Percentiles rank a stretch among this genome's conserved stretches.
Conservation (phyloP, 2,329 filamentous ascomycete genomes). For the Aspergillus puulaauensis region DNA sequence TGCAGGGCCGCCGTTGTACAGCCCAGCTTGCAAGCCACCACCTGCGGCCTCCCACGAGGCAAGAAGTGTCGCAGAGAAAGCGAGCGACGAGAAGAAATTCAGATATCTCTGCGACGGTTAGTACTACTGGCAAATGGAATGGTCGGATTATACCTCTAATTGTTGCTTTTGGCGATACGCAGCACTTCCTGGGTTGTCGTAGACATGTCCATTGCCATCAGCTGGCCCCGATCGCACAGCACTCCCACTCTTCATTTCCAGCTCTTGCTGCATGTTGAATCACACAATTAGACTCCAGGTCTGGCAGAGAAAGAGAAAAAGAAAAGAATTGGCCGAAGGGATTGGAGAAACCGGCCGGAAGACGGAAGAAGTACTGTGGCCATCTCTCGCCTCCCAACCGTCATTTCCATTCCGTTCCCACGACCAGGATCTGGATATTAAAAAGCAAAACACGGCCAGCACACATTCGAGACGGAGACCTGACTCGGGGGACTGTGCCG, state of each 20-base stretch:
- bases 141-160: slow-evolving; percentile 10
- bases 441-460: no score
- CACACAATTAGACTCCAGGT: no score
- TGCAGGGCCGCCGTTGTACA: slow-evolving; percentile 34
- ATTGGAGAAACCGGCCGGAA: not conserved
- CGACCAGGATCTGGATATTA: not conserved
- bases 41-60: slow-evolving; percentile 39
- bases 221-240: slow-evolving; percentile 8
- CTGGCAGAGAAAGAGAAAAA: not conserved
- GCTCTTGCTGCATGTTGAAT: not conserved
- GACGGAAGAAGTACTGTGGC: not conserved
- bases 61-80: slow-evolving; percentile 38
- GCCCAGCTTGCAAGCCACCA: slow-evolving; percentile 23
- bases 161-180: slow-evolving; percentile 16
- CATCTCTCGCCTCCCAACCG: not conserved
- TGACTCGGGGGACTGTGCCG: no score
- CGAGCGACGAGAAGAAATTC: slow-evolving; percentile 35
- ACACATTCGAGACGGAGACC: no score
- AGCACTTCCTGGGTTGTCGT: slow-evolving; percentile 1
- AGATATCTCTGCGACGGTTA: slow-evolving; percentile 10
- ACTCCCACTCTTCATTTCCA: slow-evolving; percentile 13
- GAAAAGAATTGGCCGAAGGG: not conserved
- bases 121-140: not conserved
- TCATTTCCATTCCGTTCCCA: no score
- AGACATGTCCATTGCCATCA: not conserved